These are phyloP conservation scores for Diophrys sp. DNA, from an alignment of 73 alveolate species.

Conservation along the genomic window DNA sequence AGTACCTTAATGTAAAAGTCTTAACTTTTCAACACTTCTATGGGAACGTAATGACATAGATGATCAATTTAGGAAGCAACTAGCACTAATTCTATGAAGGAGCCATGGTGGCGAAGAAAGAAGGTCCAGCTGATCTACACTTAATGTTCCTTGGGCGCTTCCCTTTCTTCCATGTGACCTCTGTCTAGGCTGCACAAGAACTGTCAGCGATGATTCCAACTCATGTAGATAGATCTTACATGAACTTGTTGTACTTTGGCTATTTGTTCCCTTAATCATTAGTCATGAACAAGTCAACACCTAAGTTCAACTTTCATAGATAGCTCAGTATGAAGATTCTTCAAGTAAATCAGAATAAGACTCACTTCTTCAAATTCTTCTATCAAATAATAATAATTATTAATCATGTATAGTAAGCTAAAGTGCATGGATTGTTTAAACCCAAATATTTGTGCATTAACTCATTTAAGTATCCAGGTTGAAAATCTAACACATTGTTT, in stretches of 20 bases:
- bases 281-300: background rate
- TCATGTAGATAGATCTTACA: conserved; percentile 1
- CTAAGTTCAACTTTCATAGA: conserved; percentile 1
- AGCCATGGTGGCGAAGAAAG: background rate
- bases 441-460: too few species aligned
- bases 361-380: too few species aligned
- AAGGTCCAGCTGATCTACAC: background rate
- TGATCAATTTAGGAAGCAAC: too few species aligned
- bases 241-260: conserved; percentile 3
- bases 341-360: background rate
- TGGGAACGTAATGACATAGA: too few species aligned
- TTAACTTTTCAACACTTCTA: too few species aligned
- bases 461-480: too few species aligned
- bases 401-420: too few species aligned
- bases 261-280: conserved; percentile 1
- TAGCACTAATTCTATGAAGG: too few species aligned
- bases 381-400: too few species aligned
- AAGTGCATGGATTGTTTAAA: too few species aligned
- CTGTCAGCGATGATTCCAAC: background rate
- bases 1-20: too few species aligned
- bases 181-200: conserved; percentile 5
- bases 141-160: background rate
- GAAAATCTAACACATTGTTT: too few species aligned
- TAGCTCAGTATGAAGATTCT: background rate
- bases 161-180: background rate